Conservation (phyloP, 2,329 filamentous ascomycete genomes). For the Coccinonectria pachysandricola region DNA sequence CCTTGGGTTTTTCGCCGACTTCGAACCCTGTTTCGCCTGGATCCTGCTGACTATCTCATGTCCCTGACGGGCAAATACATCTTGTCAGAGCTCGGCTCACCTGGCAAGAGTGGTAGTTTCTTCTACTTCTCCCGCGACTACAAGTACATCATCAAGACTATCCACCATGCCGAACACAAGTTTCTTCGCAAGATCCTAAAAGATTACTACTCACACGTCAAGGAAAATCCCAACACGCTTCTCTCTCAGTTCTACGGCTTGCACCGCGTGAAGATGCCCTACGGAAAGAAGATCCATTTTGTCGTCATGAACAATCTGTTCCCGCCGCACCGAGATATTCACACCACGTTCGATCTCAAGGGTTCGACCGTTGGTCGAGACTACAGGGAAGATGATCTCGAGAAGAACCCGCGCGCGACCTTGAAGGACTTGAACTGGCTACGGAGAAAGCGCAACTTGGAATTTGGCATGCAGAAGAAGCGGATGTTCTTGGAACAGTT, state of each 20-base stretch:
- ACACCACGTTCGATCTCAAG: conserved; percentile 93
- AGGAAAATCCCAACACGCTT: conserved; percentile 88
- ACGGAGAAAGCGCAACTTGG: conserved; percentile 70
- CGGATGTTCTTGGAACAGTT: conserved; percentile 82
- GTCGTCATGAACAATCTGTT: conserved; percentile 99
- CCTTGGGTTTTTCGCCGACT: conserved; percentile 97
- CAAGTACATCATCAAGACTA: conserved; percentile 99
- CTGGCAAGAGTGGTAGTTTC: conserved; percentile 96
- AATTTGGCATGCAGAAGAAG: conserved; percentile 84
- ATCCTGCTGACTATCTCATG: conserved; percentile 96
- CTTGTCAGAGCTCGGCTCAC: conserved; percentile 89
- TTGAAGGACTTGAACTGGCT: conserved; percentile 97
- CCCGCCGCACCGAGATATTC: conserved; percentile 92
- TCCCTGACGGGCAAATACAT: conserved; percentile 98
- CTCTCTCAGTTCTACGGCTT: conserved; percentile 97
- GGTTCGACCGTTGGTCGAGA: conserved; percentile 91
- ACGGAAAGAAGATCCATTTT: conserved; percentile 96
- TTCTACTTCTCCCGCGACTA: conserved; percentile 99
- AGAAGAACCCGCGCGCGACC: conserved; percentile 82
- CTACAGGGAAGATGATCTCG: conserved; percentile 78
- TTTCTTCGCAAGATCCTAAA: conserved; percentile 74
- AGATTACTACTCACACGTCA: conserved; percentile 90
- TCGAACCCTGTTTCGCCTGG: conserved; percentile 75
- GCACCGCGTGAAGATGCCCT: conserved; percentile 95
- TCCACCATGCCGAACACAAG: conserved; percentile 90